Conservation (phyloP, 306 rosid species). For the Trifolium subterraneum region DNA sequence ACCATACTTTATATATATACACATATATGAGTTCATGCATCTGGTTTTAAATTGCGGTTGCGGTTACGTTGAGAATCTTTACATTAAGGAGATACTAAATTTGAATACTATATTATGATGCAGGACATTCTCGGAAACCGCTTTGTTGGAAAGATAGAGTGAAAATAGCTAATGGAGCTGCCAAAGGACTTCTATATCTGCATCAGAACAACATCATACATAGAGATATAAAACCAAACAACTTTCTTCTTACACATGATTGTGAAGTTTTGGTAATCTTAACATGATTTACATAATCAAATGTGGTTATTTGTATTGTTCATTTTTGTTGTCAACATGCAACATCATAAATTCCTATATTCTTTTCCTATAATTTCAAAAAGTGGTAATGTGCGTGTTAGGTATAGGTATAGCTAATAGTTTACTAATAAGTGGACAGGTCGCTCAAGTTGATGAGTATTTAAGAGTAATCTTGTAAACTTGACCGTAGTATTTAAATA, state of each 20-base stretch:
- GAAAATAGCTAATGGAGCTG: conserved; percentile 74
- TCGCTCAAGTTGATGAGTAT: no score
- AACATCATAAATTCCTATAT: background rate
- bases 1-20: background rate
- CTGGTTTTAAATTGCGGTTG: background rate
- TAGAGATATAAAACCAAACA: conserved; percentile 78
- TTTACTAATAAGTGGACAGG: no score
- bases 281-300: background rate
- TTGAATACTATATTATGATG: conserved; percentile 37
- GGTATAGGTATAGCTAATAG: no score
- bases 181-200: conserved; percentile 70
- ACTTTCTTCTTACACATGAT: conserved; percentile 85
- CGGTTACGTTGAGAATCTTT: background rate
- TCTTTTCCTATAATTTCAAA: background rate
- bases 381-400: no score
- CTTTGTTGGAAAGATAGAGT: conserved; percentile 73
- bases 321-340: background rate
- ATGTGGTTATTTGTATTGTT: background rate
- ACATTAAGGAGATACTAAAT: background rate
- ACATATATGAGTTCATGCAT: background rate
- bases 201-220: conserved; percentile 78
- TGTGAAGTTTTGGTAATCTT: conserved; percentile 60
- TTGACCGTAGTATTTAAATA: no score
- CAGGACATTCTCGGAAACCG: conserved; percentile 56
- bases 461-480: no score